Base-by-base conservation (phyloP, 805 yeast species). In the Soucietia sequanensis region DNA sequence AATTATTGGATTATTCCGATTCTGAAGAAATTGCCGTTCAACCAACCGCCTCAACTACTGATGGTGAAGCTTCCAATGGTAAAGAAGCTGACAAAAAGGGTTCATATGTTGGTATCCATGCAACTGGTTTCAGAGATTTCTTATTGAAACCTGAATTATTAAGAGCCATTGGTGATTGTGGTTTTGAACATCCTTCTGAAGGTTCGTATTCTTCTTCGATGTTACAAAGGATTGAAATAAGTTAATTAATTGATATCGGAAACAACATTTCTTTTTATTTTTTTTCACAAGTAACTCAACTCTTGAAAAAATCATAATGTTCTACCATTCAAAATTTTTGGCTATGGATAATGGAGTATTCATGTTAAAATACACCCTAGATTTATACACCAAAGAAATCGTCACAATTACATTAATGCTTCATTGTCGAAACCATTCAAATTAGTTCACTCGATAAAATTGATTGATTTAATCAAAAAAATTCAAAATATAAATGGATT, bases 121-220 rank as follows among this genome's bases (percentile, higher is more conserved):
- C 98, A 47, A 91, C 98, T 46, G 97, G 97, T 62, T 91, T 93
- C 81, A 87, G 95, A 69, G 99, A 93, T 71, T 91, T 91, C 69
- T 72, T 93, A 58, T 78, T 91, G 67, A 93, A 93, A 72, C 97
- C 98, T 21, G 99, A 93, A 72, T 77, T 91, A 51, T 76, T 91
- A 56, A 84, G 99, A 70, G 99, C 99, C 47, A 91, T 91, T 60
- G 95, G 90, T 50, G 99, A 91, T 70, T 89, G 97, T 75, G 99
- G 99, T 75, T 91, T 91, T 62, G 99, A 91, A 75, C 99, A 91
- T 73, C 99, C 99, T 48, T 88, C 96, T 48, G 99, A 91, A 83
- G 95, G 93, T 85, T 70, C 78, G 93, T 82, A 63, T 56, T 27
- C 32, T 20, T 34, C 8, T 30, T n/a, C n/a, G n/a, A 25, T 19